phyloP scores from a whole-genome alignment of 1,284 basidiomycete genomes.

The Wolfiporia cocos region DNA sequence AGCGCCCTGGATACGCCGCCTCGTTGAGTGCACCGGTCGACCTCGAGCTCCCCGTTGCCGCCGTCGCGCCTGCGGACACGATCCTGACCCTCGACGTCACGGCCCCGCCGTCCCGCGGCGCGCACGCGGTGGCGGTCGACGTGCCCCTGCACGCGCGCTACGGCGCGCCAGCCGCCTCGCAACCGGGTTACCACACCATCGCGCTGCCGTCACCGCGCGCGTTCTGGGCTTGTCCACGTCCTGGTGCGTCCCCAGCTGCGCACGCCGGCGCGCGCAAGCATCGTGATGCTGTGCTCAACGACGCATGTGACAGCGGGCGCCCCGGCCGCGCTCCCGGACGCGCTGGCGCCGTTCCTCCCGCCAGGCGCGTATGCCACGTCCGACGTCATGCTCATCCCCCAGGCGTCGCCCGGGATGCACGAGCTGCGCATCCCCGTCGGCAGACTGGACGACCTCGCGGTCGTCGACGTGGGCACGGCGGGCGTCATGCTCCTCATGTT shows the following conservation, averaged over 20 bases:
- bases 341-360: slow-evolving; percentile 14
- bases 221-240: slow-evolving; percentile 31
- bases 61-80: slow-evolving; percentile 29
- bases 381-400: slow-evolving; percentile 6
- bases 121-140: slow-evolving; percentile 25
- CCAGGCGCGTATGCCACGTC: slow-evolving; percentile 10
- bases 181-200: slow-evolving; percentile 18
- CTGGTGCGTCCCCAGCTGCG: too few relatives aligned
- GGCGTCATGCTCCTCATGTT: slow-evolving; percentile 34
- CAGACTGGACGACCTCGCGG: slow-evolving; percentile 26
- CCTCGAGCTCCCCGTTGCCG: slow-evolving; percentile 43
- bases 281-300: too few relatives aligned
- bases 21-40: slow-evolving; percentile 37
- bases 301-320: too few relatives aligned
- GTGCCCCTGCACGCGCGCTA: slow-evolving; percentile 49
- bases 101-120: neutral
- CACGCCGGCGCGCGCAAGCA: too few relatives aligned
- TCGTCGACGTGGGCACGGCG: slow-evolving; percentile 38
- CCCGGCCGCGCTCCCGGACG: slow-evolving; percentile 4
- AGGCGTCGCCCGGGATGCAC: slow-evolving; percentile 1
- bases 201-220: slow-evolving; percentile 30
- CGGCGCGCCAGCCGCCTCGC: slow-evolving; percentile 23
- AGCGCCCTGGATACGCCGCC: slow-evolving; percentile 36
- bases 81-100: slow-evolving; percentile 33
- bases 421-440: slow-evolving; percentile 34